phyloP scores from a whole-genome alignment of 305 asterid genomes.

The Solanum hybrid region DNA sequence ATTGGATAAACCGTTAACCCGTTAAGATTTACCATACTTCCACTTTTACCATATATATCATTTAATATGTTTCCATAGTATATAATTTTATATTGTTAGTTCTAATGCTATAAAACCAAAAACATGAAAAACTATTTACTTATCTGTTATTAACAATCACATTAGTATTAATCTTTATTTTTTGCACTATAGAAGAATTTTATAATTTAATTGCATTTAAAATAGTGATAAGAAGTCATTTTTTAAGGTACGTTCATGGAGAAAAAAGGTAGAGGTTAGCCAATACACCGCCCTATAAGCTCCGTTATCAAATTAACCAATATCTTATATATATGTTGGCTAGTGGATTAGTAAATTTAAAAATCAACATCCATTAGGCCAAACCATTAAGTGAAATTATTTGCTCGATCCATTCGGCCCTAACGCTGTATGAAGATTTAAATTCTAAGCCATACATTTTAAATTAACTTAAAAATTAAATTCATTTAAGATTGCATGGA shows the following conservation, averaged over 20 bases:
- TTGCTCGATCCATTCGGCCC: neutral
- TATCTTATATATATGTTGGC: neutral
- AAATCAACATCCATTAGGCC: neutral
- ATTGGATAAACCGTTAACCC: too few species aligned
- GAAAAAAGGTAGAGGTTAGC: neutral
- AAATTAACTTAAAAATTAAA: neutral
- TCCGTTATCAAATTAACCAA: too few species aligned
- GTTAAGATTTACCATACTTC: too few species aligned
- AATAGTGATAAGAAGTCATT: neutral
- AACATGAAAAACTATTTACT: too few species aligned
- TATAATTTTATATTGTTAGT: too few species aligned
- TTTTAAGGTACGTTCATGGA: neutral
- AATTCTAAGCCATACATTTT: neutral
- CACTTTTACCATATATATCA: too few species aligned
- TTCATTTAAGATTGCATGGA: neutral
- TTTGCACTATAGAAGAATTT: neutral
- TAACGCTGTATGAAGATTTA: neutral
- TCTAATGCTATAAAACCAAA: too few species aligned
- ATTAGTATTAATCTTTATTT: neutral
- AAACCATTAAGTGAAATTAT: too few species aligned
- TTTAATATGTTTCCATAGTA: too few species aligned
- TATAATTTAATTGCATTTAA: too few species aligned
- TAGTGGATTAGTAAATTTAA: neutral
- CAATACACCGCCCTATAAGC: neutral
- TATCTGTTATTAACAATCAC: too few species aligned